phyloP scores from a whole-genome alignment of 495 filamentous ascomycete species.

The Cryomyces minteri region DNA sequence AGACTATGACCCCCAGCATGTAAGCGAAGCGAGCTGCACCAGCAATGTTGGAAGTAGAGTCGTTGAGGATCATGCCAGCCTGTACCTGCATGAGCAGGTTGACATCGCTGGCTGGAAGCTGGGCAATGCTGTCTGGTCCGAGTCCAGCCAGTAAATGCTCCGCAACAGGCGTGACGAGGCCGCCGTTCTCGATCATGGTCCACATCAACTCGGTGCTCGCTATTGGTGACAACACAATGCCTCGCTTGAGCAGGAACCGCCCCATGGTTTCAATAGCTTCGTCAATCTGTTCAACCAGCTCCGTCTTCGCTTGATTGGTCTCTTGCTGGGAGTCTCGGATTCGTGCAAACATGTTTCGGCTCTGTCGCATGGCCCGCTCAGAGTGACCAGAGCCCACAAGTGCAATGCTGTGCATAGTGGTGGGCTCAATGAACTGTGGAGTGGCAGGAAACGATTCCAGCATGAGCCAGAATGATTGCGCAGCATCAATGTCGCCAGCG shows the following conservation, averaged over 20 bases:
- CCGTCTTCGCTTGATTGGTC: conserved; percentile 20
- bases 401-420: conserved; percentile 69
- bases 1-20: conserved; percentile 35
- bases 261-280: conserved; percentile 69
- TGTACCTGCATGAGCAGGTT: conserved; percentile 44
- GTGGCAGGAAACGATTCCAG: conserved; percentile 24
- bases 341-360: conserved; percentile 65
- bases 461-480: conserved; percentile 57
- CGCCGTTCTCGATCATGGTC: conserved; percentile 60
- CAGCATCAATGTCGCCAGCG: conserved; percentile 52
- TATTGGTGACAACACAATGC: conserved; percentile 28
- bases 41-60: conserved; percentile 28
- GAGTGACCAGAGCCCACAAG: conserved; percentile 65
- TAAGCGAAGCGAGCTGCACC: conserved; percentile 41
- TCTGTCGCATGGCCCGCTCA: conserved; percentile 53
- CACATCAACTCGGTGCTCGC: conserved; percentile 42
- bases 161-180: conserved; percentile 40
- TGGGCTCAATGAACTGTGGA: conserved; percentile 53
- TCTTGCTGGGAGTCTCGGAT: conserved; percentile 38
- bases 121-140: conserved; percentile 35
- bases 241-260: conserved; percentile 29
- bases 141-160: conserved; percentile 42
- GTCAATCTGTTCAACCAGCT: conserved; percentile 61
- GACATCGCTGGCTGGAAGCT: conserved; percentile 37
- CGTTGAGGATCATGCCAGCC: conserved; percentile 36